These are phyloP conservation scores for Kodamaea neixiangensis DNA, from an alignment of 805 yeast species.

Conservation along the genomic window DNA sequence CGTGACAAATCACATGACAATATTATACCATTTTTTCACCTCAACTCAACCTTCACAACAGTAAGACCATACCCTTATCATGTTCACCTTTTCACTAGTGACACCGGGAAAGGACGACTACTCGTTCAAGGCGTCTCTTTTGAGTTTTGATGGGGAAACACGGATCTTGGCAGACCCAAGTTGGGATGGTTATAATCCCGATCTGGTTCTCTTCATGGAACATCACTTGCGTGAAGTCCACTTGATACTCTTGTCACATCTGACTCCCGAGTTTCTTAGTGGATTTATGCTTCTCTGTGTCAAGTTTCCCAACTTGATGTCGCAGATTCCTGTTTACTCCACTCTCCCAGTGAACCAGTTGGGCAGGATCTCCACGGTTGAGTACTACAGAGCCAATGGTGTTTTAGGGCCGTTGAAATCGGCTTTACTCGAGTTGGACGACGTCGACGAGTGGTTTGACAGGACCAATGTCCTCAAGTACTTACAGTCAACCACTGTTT, in stretches of 20 bases:
- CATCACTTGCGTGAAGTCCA: constrained; percentile 50
- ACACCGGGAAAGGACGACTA: constrained; percentile 15
- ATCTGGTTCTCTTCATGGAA: constrained; percentile 37
- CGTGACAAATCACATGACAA: not conserved
- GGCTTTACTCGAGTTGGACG: constrained; percentile 62
- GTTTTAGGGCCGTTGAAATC: constrained; percentile 68
- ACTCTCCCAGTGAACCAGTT: constrained; percentile 88
- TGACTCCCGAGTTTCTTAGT: constrained; percentile 76
- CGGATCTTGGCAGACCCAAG: constrained; percentile 70
- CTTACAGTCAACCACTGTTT: constrained; percentile 68
- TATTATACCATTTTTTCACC: not conserved
- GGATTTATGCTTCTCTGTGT: constrained; percentile 70
- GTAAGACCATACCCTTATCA: not conserved
- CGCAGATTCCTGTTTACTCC: constrained; percentile 74
- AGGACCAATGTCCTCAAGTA: constrained; percentile 68
- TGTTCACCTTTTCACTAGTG: constrained; percentile 11
- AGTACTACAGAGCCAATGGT: constrained; percentile 71
- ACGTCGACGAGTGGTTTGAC: constrained; percentile 81
- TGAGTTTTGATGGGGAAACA: constrained; percentile 57
- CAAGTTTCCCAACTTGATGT: constrained; percentile 54
- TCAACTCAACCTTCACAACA: not conserved
- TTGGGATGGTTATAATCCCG: constrained; percentile 58
- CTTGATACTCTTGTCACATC: constrained; percentile 79
- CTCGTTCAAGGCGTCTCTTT: constrained; percentile 47
- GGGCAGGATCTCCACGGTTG: constrained; percentile 86